These are phyloP conservation scores for Hydnum rufescens DNA, from an alignment of 768 basidiomycete species.

Conservation along the genomic window DNA sequence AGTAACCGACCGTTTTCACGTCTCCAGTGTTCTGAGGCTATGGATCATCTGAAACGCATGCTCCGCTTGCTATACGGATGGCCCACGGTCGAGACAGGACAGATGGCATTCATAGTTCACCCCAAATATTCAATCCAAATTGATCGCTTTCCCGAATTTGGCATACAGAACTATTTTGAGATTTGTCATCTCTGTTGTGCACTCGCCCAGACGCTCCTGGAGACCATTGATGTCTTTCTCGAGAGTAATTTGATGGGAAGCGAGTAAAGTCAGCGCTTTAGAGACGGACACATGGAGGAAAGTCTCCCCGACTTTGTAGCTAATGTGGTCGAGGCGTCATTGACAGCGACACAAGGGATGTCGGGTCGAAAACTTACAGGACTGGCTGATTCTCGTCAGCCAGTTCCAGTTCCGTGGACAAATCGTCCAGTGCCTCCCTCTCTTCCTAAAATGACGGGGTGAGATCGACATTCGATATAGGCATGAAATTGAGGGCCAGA, in stretches of 20 bases:
- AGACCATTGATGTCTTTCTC: conserved; percentile 34
- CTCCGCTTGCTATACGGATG: no score
- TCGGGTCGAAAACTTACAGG: conserved; percentile 28
- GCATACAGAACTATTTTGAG: conserved; percentile 67
- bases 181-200: conserved; percentile 57
- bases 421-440: conserved; percentile 85
- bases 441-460: conserved; percentile 40
- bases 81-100: no score
- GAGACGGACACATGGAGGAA: conserved; percentile 61
- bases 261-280: conserved; percentile 50
- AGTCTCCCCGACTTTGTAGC: conserved; percentile 79
- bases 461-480: conserved; percentile 1
- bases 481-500: background rate
- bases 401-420: conserved; percentile 71
- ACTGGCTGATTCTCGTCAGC: conserved; percentile 69
- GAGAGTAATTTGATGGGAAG: conserved; percentile 43
- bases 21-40: no score
- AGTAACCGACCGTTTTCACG: no score
- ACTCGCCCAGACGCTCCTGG: conserved; percentile 34
- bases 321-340: conserved; percentile 15
- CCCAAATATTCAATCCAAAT: conserved; percentile 41
- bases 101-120: no score
- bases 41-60: no score
- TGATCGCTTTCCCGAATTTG: conserved; percentile 85
- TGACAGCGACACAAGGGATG: background rate